phyloP scores from a whole-genome alignment of 306 rosid genomes.

The Cercis canadensis region DNA sequence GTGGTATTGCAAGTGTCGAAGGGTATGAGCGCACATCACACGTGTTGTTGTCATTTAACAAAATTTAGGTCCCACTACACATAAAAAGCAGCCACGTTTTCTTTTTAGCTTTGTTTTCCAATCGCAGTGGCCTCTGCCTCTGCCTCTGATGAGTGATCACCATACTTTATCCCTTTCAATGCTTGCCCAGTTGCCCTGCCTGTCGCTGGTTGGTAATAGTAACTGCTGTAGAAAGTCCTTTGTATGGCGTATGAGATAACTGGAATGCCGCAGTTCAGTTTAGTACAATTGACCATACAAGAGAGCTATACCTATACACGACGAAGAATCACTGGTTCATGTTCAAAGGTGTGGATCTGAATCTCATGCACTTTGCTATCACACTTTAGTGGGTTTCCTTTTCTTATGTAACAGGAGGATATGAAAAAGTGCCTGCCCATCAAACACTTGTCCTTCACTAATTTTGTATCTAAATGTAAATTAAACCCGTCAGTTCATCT shows the following conservation, averaged over 20 bases:
- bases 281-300: constrained; percentile 36
- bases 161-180: constrained; percentile 47
- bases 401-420: constrained; percentile 1
- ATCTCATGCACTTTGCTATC: constrained; percentile 1
- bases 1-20: constrained; percentile 24
- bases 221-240: constrained; percentile 19
- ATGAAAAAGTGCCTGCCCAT: not conserved
- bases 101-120: not conserved
- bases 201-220: constrained; percentile 35
- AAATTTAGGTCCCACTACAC: constrained; percentile 39
- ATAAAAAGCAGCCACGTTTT: constrained; percentile 23
- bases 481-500: not conserved
- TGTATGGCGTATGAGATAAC: too few relatives aligned
- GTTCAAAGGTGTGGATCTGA: constrained; percentile 27
- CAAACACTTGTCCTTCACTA: not conserved
- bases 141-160: constrained; percentile 25
- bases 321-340: too few relatives aligned
- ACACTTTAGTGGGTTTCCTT: constrained; percentile 24
- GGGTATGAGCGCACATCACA: constrained; percentile 49
- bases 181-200: constrained; percentile 1
- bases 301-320: too few relatives aligned
- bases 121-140: constrained; percentile 39
- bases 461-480: constrained; percentile 1
- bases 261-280: not conserved
- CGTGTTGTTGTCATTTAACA: constrained; percentile 47